Percentiles rank a stretch among this genome's conserved stretches.
Evolutionary conservation across 805 yeast genomes (phyloP).

Genomic region (Saccharomycopsis fibuligera): DNA sequence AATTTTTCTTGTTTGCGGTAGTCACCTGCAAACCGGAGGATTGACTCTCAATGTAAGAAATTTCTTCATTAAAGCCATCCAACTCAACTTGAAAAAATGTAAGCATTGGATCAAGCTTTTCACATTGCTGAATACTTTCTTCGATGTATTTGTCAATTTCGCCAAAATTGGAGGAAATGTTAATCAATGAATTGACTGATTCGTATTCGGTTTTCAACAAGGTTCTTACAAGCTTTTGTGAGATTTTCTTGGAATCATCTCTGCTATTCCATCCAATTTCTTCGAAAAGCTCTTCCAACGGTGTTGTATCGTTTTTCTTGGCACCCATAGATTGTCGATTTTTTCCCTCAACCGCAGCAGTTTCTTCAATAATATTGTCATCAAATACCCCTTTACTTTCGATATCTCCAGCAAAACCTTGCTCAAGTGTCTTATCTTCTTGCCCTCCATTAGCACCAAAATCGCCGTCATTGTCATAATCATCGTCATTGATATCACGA

Average conservation of each 20-base stretch:
- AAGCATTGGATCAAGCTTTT: constrained; percentile 46
- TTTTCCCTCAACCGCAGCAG: background rate
- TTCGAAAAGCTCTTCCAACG: constrained; percentile 61
- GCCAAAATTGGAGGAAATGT: constrained; percentile 39
- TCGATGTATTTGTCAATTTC: constrained; percentile 37
- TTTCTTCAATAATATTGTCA: constrained; percentile 14
- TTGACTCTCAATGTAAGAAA: constrained; percentile 63
- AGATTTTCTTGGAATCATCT: constrained; percentile 56
- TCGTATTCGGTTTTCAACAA: constrained; percentile 56
- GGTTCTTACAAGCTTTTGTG: constrained; percentile 52
- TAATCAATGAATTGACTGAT: constrained; percentile 50
- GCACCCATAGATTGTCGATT: background rate
- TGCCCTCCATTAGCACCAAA: too few relatives aligned
- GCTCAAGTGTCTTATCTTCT: constrained; percentile 19
- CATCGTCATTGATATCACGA: constrained; percentile 23
- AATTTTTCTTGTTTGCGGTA: constrained; percentile 70
- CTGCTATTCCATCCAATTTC: constrained; percentile 71
- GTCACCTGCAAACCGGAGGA: constrained; percentile 80
- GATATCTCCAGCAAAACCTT: background rate
- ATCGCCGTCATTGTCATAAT: too few relatives aligned
- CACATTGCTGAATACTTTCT: constrained; percentile 46
- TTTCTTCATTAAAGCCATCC: constrained; percentile 58
- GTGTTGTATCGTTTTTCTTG: constrained; percentile 23
- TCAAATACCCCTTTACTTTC: constrained; percentile 13
- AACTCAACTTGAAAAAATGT: constrained; percentile 55